Evolutionary conservation across 2,329 filamentous ascomycete species (phyloP).

Genomic region (Leptodontidium sp.): DNA sequence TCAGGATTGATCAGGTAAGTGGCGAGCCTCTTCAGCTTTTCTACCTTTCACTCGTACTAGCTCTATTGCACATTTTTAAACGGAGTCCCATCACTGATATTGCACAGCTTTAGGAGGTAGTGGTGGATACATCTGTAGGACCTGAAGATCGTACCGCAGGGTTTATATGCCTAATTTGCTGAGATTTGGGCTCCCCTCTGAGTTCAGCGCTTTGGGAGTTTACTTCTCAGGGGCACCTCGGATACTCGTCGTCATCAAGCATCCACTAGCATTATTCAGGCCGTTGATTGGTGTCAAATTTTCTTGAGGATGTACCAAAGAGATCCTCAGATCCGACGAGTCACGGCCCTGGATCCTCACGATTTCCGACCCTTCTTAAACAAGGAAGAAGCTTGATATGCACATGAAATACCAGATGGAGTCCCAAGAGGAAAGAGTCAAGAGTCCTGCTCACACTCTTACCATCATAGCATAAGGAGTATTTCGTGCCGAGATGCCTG

Average conservation of each 20-base stretch:
- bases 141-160: slow-evolving; percentile 34
- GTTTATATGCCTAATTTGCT: slow-evolving; percentile 22
- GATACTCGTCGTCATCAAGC: slow-evolving; percentile 33
- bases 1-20: neutral
- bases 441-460: neutral
- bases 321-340: slow-evolving; percentile 14
- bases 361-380: slow-evolving; percentile 2
- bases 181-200: slow-evolving; percentile 20
- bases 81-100: slow-evolving; percentile 3
- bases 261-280: slow-evolving; percentile 23
- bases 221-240: neutral
- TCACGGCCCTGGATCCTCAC: slow-evolving; percentile 22
- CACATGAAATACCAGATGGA: slow-evolving; percentile 33
- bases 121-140: slow-evolving; percentile 27
- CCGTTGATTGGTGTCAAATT: slow-evolving; percentile 37
- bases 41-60: slow-evolving; percentile 11
- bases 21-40: slow-evolving; percentile 7
- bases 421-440: neutral
- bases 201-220: neutral
- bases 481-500: neutral
- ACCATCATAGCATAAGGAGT: neutral
- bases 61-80: neutral
- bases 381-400: slow-evolving; percentile 39
- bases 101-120: slow-evolving; percentile 9
- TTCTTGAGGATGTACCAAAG: slow-evolving; percentile 12